Percentiles rank a stretch among this genome's conserved stretches.
Conservation (phyloP, 306 rosid species). For the Ormosia semicastrata region DNA sequence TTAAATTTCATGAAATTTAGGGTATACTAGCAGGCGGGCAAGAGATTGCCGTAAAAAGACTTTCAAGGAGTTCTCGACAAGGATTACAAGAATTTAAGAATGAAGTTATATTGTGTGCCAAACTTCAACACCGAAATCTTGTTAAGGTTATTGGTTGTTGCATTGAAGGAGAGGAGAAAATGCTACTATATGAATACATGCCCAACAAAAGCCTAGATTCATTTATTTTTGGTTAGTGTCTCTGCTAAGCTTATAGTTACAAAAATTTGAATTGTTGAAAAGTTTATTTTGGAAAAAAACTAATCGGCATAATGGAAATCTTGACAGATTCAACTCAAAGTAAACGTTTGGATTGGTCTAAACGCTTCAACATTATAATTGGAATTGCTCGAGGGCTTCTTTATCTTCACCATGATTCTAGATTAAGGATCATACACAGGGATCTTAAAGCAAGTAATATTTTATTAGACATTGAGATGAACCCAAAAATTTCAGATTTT, state of each 20-base stretch:
- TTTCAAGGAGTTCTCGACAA: background rate
- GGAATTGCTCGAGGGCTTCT: conserved; percentile 20
- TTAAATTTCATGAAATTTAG: background rate
- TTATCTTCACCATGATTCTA: conserved; percentile 29
- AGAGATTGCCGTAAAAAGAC: background rate
- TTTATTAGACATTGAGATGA: background rate
- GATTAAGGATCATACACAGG: conserved; percentile 15
- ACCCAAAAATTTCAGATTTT: conserved; percentile 23
- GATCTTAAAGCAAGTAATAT: conserved; percentile 17
- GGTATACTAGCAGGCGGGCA: background rate
- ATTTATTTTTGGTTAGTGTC: background rate
- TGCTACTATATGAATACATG: background rate
- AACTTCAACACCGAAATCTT: background rate
- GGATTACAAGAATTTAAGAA: background rate
- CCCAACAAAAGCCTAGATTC: background rate
- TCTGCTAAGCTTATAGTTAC: too few relatives aligned
- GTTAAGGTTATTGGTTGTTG: background rate
- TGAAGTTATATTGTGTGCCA: background rate
- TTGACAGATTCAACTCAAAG: background rate
- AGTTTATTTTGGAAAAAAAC: too few relatives aligned
- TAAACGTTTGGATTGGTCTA: background rate
- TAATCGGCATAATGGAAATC: too few relatives aligned
- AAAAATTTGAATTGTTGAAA: too few relatives aligned
- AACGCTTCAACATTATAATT: background rate
- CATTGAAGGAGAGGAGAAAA: background rate